Evolutionary conservation across 1,284 basidiomycete genomes (phyloP), one percentile per base, ranked within the genome.

Genomic region (Stygiomarasmius scandens): DNA sequence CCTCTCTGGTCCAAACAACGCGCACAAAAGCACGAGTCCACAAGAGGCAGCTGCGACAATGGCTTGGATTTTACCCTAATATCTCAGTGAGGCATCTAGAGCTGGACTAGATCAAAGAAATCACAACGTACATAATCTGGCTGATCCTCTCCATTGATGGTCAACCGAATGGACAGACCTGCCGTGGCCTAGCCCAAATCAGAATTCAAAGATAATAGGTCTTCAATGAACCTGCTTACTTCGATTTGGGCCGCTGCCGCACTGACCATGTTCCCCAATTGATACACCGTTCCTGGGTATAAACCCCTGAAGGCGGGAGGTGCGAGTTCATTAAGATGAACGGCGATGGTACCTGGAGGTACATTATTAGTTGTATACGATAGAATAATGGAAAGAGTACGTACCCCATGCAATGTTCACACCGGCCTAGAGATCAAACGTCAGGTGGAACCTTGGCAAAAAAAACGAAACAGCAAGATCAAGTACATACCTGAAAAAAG

Each of bases 281-380:
- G 95, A 75, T 96, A 98, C 0, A 91, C 89, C 0, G 96, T 84
- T 63, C 96, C 96, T 20, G 91, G 90, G 81, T 96, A 98, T 0
- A 92, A 92, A 9, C 95, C 93, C 54, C 96, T 83, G 83, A 97
- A 98, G 0, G 93, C 94, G 0, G 95, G 88, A 0, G 95, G 94
- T 0, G 92, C 90, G 74, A 96, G 87, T 73, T 98, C 96, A 2
- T 89, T 83, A 16, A 97, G 80, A 69, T 91, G 88, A 66, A 95
- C 92, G 2, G 92, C 92, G 63, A 93, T 89, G 12, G 49, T 34
- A 16, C 46, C 46, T 48, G n/a, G 5, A 48, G 12, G 29, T n/a
- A n/a, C n/a, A n/a, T n/a, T n/a, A n/a, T n/a, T n/a, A n/a, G n/a
- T n/a, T n/a, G n/a, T n/a, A n/a, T n/a, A n/a, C n/a, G n/a, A n/a